These are phyloP conservation scores for Aspergillus coremiiformis DNA, from an alignment of 495 filamentous ascomycete genomes.

Conservation along the genomic window DNA sequence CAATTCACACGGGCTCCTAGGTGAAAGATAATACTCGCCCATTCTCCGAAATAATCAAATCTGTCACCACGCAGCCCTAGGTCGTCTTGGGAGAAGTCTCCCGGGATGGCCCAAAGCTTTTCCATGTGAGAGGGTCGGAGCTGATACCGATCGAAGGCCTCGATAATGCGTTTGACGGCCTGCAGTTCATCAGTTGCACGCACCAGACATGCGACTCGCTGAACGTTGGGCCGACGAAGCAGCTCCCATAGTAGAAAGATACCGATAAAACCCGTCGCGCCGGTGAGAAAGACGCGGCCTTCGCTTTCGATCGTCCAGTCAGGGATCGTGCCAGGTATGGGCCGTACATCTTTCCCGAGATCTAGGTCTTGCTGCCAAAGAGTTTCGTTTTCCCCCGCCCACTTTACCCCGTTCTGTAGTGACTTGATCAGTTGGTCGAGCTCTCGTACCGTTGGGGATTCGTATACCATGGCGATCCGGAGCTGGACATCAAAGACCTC, in stretches of 20 bases:
- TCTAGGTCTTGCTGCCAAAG: not conserved
- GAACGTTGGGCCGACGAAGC: not conserved
- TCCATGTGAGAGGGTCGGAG: not conserved
- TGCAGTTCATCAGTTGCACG: not conserved
- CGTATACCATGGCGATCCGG: not conserved
- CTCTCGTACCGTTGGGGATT: constrained; percentile 1
- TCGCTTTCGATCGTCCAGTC: constrained; percentile 4
- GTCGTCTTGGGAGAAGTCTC: not conserved
- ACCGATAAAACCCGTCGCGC: not conserved
- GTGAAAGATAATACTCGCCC: constrained; percentile 12
- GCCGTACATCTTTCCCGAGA: not conserved
- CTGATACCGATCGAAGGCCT: not conserved
- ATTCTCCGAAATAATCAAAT: not conserved
- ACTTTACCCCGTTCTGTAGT: not conserved
- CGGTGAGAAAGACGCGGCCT: constrained; percentile 10
- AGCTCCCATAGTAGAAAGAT: not conserved
- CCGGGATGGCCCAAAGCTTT: not conserved
- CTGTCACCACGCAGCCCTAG: not conserved
- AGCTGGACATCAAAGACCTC: not conserved
- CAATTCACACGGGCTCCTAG: constrained; percentile 10
- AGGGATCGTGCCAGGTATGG: not conserved
- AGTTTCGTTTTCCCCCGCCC: not conserved
- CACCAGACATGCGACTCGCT: not conserved
- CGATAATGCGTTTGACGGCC: not conserved
- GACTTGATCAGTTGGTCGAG: not conserved